Percentiles rank a stretch among this genome's conserved stretches.
These are phyloP conservation scores for Leptographium lundbergii DNA, from an alignment of 2,329 filamentous ascomycete species.

Conservation along the genomic window DNA sequence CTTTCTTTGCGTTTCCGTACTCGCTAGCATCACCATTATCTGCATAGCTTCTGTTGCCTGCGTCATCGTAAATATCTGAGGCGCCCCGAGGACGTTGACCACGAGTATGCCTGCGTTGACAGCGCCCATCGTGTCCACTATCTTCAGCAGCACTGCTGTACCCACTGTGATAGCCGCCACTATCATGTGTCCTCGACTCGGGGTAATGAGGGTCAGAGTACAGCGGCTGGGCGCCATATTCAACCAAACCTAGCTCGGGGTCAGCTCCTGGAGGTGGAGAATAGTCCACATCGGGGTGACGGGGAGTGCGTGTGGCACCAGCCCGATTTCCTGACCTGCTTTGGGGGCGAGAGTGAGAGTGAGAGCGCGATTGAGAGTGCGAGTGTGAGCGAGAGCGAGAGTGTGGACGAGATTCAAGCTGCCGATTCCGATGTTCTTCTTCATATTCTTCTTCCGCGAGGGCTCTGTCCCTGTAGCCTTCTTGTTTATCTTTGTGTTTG, in stretches of 20 bases:
- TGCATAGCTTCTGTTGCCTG: slow-evolving; percentile 10
- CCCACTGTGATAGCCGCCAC: neutral
- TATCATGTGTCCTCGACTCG: slow-evolving; percentile 14
- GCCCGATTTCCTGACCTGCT: slow-evolving; percentile 15
- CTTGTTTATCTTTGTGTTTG: slow-evolving; percentile 46
- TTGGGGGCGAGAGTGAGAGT: slow-evolving; percentile 12
- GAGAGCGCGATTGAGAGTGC: slow-evolving; percentile 21
- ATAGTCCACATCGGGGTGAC: slow-evolving; percentile 26
- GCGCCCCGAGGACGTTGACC: neutral
- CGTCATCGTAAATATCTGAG: slow-evolving; percentile 10
- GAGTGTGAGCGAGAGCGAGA: slow-evolving; percentile 1
- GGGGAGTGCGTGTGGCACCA: slow-evolving; percentile 26
- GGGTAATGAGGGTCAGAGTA: slow-evolving; percentile 25
- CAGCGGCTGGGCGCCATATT: slow-evolving; percentile 50
- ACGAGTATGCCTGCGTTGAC: neutral
- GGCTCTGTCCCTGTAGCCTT: slow-evolving; percentile 20
- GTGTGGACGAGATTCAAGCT: neutral
- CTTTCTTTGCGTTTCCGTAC: slow-evolving; percentile 23
- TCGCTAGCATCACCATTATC: neutral
- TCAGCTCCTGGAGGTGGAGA: slow-evolving; percentile 29
- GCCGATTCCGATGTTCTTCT: slow-evolving; percentile 21
- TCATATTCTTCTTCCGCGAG: slow-evolving; percentile 16
- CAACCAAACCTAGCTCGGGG: slow-evolving; percentile 56
- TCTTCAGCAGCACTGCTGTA: slow-evolving; percentile 39
- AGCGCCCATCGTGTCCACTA: slow-evolving; percentile 1